These are phyloP conservation scores for Neocallimastix lanati DNA, from an alignment of 192 early-diverging fungal genomes.

Conservation along the genomic window DNA sequence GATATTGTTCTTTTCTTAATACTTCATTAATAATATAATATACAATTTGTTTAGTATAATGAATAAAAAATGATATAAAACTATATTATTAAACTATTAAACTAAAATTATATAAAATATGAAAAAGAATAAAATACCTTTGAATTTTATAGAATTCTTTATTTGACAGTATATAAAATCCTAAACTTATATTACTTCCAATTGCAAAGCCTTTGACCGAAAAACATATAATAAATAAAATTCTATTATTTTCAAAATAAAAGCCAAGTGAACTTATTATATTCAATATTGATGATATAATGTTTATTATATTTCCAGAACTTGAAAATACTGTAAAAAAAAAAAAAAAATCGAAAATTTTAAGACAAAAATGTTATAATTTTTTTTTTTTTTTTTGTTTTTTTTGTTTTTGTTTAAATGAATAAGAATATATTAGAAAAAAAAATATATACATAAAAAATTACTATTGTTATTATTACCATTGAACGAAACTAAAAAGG, in stretches of 20 bases:
- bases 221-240: background rate
- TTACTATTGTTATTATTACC: too few relatives aligned
- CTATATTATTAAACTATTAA: too few relatives aligned
- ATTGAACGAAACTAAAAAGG: background rate
- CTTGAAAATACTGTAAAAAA: background rate
- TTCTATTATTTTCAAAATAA: background rate
- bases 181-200: background rate
- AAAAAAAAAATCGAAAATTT: too few relatives aligned
- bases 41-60: too few relatives aligned
- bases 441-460: too few relatives aligned
- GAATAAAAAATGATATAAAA: too few relatives aligned
- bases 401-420: too few relatives aligned
- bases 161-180: background rate
- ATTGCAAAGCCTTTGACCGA: background rate
- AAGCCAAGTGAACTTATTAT: background rate
- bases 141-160: background rate
- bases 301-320: background rate
- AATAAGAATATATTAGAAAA: too few relatives aligned
- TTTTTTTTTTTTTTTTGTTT: too few relatives aligned
- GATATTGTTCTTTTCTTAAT: background rate
- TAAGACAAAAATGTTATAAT: too few relatives aligned
- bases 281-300: background rate
- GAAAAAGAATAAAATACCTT: background rate
- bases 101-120: too few relatives aligned
- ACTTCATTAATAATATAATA: background rate